Base-by-base conservation (phyloP, 148 eudicot genomes). In the Fallopia convolvulus region DNA sequence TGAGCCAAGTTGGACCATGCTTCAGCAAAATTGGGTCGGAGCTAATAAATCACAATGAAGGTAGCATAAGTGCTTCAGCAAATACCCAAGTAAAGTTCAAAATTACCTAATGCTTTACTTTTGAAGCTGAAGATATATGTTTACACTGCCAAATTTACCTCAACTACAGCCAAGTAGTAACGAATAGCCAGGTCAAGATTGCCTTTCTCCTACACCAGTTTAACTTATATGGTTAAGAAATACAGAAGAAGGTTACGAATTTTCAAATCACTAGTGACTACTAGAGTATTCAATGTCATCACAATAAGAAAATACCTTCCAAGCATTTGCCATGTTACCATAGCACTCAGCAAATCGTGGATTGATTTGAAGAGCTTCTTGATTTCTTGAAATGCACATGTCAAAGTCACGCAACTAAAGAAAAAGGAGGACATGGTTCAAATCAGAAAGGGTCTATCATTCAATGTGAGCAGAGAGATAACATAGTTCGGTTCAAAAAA, bases 261-360 rank as follows among this genome's bases (percentile, higher is more conserved):
- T 65, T 68, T 68, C 42, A 68, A 36, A 11, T 36, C 72, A 68
- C 72, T 68, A 5, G 20, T 32, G 14, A 68, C 20, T 33, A 77
- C 10, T 8, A 55, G 50, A 66, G 20, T 70, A 74, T 6, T 13
- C 33, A n/a, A 39, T 68, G 44, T 14, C 15, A 68, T 36, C 32
- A 46, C 46, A 36, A 68, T 6, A 39, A 68, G 68, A 65, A 79
- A 36, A 46, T 83, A 95, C 99, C 99, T 95, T 92, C 94, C 89
- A 92, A 72, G 99, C 99, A 87, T 95, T 95, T 49, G 97, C 99
- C 97, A 95, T 87, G 82, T 95, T 95, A 42, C 99, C 99, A 79
- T 90, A 92, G 85, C 99, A 92, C 87, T 95, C 97, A 1, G 97
- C 97, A 78, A 95, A 95, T 72, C 83, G 88, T 80, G 93, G 89